Evolutionary conservation across 495 filamentous ascomycete species (phyloP), one percentile per base, ranked within the genome.

Genomic region (Penicillium cinerascens): DNA sequence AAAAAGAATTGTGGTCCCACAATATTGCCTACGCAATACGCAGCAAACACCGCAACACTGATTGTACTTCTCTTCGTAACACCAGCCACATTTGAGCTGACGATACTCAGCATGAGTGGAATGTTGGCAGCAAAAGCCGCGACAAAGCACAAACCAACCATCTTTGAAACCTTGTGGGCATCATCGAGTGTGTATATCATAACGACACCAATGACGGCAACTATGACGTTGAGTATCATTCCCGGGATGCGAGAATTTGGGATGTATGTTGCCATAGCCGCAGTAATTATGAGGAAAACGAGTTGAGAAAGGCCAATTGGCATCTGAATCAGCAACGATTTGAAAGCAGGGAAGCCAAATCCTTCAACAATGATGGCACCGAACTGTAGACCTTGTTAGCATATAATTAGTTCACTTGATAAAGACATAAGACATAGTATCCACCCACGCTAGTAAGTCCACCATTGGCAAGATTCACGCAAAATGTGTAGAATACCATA

Each of bases 91-190:
- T 59, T 66, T 22, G 60, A 61, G 9, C 48, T 52, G 6, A 44
- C 49, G 36, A 62, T 52, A 22, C 42, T 47, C 22, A 59, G 11
- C 6, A 16, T 25, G 10, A 59, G 47, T 0, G 80, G 78, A 51
- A 81, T 80, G 20, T 74, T 74, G 23, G 69, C 75, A 2, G 80
- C 65, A 35, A 60, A 62, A 5, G 69, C 68, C 42, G 75, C 65
- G 8, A 71, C 74, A 2, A 82, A 48, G 44, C 78, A 81, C 55
- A 78, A 74, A 0, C 77, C 78, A 2, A 63, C 70, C 35, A 83
- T 67, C 22, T 76, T 63, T 15, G 10, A 50, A 26, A 6, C 72
- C 72, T 7, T 56, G 61, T 59, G 64, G 67, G 55, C 1, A 79
- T 42, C 20, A 77, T 72, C 13, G 11, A 58, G 46, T 1, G 36